Conservation (phyloP, 805 yeast genomes). For the Kregervanrija delftensis region DNA sequence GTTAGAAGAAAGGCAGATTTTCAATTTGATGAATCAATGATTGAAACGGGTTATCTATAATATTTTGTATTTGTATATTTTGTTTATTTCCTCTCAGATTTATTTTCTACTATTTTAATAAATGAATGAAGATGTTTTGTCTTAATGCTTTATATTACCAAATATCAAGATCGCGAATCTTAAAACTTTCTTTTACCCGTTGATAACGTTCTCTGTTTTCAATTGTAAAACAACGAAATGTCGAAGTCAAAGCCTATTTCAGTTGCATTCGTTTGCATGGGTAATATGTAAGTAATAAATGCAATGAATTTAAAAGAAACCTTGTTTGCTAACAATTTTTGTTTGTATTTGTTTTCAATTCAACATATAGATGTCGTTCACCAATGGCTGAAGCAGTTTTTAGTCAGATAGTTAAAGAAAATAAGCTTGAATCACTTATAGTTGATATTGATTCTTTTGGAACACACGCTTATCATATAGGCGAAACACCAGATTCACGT, state of each 20-base stretch:
- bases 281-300: conserved; percentile 62
- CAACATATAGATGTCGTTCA: conserved; percentile 68
- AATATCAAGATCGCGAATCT: no score
- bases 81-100: no score
- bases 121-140: no score
- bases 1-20: conserved; percentile 37
- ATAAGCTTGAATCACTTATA: conserved; percentile 40
- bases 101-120: no score
- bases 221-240: conserved; percentile 1
- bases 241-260: conserved; percentile 8
- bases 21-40: conserved; percentile 20
- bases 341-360: not conserved
- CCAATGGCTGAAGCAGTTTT: conserved; percentile 98
- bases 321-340: conserved; percentile 2
- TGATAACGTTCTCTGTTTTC: no score
- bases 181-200: no score
- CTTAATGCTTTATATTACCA: no score
- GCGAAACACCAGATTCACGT: conserved; percentile 75
- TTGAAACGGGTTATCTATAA: conserved; percentile 4
- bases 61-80: no score
- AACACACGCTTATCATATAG: conserved; percentile 77
- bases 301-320: not conserved
- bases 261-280: conserved; percentile 87
- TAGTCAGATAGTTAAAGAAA: conserved; percentile 49
- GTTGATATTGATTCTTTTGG: conserved; percentile 77